phyloP scores from a whole-genome alignment of 148 eudicot genomes.

The Chenopodium quinoa region DNA sequence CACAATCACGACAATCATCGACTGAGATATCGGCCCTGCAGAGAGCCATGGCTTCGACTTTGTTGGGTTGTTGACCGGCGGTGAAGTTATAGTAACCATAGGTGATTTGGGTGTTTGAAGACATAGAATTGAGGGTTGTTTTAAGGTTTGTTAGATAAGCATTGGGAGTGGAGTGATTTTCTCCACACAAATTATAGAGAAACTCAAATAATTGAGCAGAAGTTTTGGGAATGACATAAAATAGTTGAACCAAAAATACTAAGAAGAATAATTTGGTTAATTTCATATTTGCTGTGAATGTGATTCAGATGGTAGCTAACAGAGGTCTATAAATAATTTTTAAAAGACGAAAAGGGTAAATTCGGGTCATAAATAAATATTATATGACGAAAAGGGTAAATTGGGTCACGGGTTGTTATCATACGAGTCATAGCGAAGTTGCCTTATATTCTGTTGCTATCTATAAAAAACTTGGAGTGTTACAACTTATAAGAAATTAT shows the following conservation, averaged over 20 bases:
- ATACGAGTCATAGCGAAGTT: too few species aligned
- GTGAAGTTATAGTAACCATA: constrained; percentile 43
- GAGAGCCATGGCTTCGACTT: constrained; percentile 26
- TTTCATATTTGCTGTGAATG: not conserved
- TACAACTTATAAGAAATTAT: too few species aligned
- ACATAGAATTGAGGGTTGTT: constrained; percentile 9
- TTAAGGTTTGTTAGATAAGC: constrained; percentile 28
- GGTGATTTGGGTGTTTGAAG: constrained; percentile 26
- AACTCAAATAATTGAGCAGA: constrained; percentile 15
- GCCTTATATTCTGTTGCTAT: too few species aligned
- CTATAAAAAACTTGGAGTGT: too few species aligned
- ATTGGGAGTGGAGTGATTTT: constrained; percentile 27
- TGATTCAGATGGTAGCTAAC: not conserved
- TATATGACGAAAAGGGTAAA: too few species aligned
- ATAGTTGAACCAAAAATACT: not conserved
- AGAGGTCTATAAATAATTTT: too few species aligned
- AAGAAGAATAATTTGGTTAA: not conserved
- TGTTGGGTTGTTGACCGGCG: constrained; percentile 30
- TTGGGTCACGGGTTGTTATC: too few species aligned
- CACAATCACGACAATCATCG: constrained; percentile 17
- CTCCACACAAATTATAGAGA: not conserved
- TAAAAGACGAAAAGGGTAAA: too few species aligned
- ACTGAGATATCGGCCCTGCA: constrained; percentile 25
- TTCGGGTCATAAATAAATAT: too few species aligned
- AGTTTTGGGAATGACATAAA: not conserved